These are phyloP conservation scores for Perkinsus olseni DNA, from an alignment of 169 alveolate genomes.

Conservation along the genomic window DNA sequence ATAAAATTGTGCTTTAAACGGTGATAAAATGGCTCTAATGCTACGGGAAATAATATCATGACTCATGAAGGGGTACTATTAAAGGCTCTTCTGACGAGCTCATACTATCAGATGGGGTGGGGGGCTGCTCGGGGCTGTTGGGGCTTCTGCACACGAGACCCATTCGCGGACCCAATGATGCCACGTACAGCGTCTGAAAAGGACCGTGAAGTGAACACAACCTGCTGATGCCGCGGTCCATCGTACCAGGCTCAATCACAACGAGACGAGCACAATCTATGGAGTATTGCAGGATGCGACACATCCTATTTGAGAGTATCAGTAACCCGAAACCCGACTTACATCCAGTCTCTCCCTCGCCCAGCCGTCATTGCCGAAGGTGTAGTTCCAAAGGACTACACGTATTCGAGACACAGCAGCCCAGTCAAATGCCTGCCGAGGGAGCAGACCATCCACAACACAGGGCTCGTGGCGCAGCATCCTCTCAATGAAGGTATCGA, in stretches of 20 bases:
- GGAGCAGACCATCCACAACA: not conserved
- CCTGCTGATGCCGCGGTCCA: not conserved
- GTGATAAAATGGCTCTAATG: not conserved
- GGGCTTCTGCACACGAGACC: not conserved
- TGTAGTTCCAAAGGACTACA: not conserved
- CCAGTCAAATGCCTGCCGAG: not conserved
- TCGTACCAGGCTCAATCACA: too few species aligned
- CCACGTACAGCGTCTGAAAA: not conserved
- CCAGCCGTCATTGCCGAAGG: not conserved
- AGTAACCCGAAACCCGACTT: not conserved
- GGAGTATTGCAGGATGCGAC: too few species aligned
- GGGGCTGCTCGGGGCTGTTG: not conserved
- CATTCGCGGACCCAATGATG: not conserved
- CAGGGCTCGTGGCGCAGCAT: not conserved
- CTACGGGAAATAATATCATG: not conserved
- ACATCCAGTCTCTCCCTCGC: not conserved
- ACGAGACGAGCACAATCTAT: too few species aligned
- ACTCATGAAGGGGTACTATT: not conserved
- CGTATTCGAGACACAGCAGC: not conserved
- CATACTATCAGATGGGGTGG: not conserved
- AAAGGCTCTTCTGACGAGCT: not conserved
- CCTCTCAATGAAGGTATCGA: not conserved
- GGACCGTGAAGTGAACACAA: not conserved
- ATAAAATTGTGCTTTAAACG: not conserved
- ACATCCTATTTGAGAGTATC: too few species aligned